Evolutionary conservation across 768 basidiomycete species (phyloP), one percentile per base, ranked within the genome.

Genomic region (Pholiota conissans): DNA sequence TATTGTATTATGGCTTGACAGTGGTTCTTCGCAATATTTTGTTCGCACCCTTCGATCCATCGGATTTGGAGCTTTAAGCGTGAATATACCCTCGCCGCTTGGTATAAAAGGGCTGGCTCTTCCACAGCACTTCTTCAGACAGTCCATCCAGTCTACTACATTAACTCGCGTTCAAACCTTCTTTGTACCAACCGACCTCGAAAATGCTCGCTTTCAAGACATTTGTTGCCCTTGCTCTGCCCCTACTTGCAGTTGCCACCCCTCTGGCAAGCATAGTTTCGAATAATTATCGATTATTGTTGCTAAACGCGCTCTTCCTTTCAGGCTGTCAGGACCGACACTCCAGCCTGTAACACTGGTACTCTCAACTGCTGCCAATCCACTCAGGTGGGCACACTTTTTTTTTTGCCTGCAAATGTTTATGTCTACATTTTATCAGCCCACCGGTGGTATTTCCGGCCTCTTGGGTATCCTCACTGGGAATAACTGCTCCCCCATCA

Each of bases 281-380:
- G 13, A 39, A 16, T 34, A 20, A 14, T 50, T 20, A 52, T 16
- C 24, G 0, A 13, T 56, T 29, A n/a, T 27, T 37, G 5, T 37
- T 24, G n/a, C n/a, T n/a, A n/a, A n/a, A n/a, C n/a, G n/a, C 40
- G 13, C 14, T 49, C 13, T 14, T n/a, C n/a, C n/a, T n/a, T n/a
- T 16, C 53, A 70, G 66, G 55, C 57, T 47, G 42, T 46, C 4
- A 61, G 63, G 49, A 64, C 60, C 32, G 64, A 57, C 20, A 22
- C 52, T 39, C 30, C 59, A 5, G 7, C 53, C 1, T 72, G 69
- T 54, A 63, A 67, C 60, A 58, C 35, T 29, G 67, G 67, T 45
- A 59, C 4, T 26, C 1, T 68, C 8, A 52, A 65, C n/a, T 73
- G 71, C 56, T 72, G 71, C 62, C 27, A 69, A 5, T 32, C 49